These are phyloP conservation scores for Aspergillus costaricaensis DNA, from an alignment of 2,329 filamentous ascomycete genomes.

Conservation along the genomic window DNA sequence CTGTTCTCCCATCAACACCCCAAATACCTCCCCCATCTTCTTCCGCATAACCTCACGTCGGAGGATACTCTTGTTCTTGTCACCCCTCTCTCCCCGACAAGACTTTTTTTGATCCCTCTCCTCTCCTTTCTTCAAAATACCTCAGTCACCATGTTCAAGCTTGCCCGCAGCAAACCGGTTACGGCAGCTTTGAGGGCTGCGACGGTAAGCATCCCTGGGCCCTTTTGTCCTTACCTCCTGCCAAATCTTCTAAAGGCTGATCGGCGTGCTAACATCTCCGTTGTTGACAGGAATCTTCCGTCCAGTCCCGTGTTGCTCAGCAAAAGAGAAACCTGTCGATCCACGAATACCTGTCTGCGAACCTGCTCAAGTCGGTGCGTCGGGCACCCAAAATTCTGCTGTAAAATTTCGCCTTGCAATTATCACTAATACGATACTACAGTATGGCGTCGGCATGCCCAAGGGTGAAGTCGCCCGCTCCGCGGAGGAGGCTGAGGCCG, in stretches of 20 bases:
- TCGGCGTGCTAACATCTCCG: conserved; percentile 54
- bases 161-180: conserved; percentile 74
- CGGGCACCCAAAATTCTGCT: not conserved
- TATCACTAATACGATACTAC: conserved; percentile 28
- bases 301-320: conserved; percentile 57
- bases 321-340: conserved; percentile 93
- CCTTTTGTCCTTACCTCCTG: conserved; percentile 8
- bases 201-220: conserved; percentile 60
- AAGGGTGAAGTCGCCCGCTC: conserved; percentile 83
- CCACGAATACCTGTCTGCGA: conserved; percentile 96
- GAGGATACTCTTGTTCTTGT: conserved; percentile 18
- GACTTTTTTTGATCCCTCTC: conserved; percentile 18
- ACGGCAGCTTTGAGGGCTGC: conserved; percentile 76
- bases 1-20: conserved; percentile 32
- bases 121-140: conserved; percentile 21
- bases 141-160: conserved; percentile 73
- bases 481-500: conserved; percentile 82
- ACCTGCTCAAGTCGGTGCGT: conserved; percentile 71
- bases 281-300: conserved; percentile 55
- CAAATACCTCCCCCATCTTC: conserved; percentile 13
- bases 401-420: not conserved
- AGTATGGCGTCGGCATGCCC: conserved; percentile 95
- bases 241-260: conserved; percentile 13
- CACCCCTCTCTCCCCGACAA: conserved; percentile 6
- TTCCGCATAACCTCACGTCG: conserved; percentile 14